Percentiles rank a stretch among this genome's conserved stretches.
Evolutionary conservation across 331 rosid species (phyloP).

Genomic region (Cydonia oblonga): DNA sequence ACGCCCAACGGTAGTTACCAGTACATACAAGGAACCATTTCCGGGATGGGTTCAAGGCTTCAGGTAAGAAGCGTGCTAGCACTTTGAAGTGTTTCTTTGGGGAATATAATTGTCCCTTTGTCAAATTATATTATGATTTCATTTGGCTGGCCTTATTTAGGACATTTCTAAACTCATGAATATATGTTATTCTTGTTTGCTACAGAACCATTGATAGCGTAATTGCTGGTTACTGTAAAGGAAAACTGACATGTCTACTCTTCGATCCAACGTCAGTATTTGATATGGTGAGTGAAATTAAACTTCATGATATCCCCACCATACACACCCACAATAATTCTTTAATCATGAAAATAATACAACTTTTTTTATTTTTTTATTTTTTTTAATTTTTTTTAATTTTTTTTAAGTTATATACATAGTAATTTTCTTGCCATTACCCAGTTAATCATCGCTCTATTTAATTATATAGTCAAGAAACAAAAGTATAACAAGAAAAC

Average conservation of each 20-base stretch:
- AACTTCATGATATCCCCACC: too few species aligned
- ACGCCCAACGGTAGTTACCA: constrained; percentile 47
- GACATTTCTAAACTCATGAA: neutral
- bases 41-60: constrained; percentile 72
- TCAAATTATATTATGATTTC: too few species aligned
- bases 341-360: too few species aligned
- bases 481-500: too few species aligned
- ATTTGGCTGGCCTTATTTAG: neutral
- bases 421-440: too few species aligned
- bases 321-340: too few species aligned
- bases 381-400: too few species aligned
- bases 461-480: too few species aligned
- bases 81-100: neutral
- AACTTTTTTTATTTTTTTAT: too few species aligned
- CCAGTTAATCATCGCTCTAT: too few species aligned
- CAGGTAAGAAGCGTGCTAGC: constrained; percentile 16
- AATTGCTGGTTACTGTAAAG: constrained; percentile 53
- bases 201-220: constrained; percentile 54
- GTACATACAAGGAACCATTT: constrained; percentile 53
- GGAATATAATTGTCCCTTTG: neutral
- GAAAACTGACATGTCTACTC: constrained; percentile 38
- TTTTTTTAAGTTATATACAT: too few species aligned
- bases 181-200: neutral
- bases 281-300: constrained; percentile 36
- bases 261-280: constrained; percentile 25